Conservation (phyloP, 75 land plant species). For the Cupressus sempervirens region DNA sequence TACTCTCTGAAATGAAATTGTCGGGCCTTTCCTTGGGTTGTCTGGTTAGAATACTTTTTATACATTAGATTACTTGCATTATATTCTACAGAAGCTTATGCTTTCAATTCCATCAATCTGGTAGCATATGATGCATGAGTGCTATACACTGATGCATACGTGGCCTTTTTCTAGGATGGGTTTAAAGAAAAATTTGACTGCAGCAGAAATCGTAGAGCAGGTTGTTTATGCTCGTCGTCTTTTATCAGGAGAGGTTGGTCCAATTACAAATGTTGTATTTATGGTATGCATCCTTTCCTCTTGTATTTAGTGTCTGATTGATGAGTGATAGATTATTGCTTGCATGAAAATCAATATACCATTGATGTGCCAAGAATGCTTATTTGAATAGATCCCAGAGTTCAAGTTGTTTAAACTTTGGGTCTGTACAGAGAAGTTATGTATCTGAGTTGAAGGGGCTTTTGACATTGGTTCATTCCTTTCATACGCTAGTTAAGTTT, state of each 20-base stretch:
- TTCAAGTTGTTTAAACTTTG: too few relatives aligned
- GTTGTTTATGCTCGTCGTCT: slow-evolving; percentile 77
- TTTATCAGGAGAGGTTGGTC: slow-evolving; percentile 63
- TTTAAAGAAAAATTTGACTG: slow-evolving; percentile 57
- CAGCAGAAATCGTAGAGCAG: slow-evolving; percentile 95
- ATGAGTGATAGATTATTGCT: not conserved
- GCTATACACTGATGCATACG: not conserved
- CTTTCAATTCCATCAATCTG: not conserved
- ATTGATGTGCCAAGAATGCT: not conserved
- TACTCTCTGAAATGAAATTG: slow-evolving; percentile 7
- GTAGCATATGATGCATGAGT: slow-evolving; percentile 1
- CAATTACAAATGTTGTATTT: slow-evolving; percentile 82
- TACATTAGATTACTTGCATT: not conserved
- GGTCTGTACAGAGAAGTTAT: not conserved
- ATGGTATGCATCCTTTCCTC: slow-evolving; percentile 51
- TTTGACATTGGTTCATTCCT: too few relatives aligned
- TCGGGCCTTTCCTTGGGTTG: not conserved
- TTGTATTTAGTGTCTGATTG: not conserved
- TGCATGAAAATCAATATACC: not conserved
- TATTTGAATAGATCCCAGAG: not conserved
- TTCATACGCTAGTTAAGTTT: too few relatives aligned
- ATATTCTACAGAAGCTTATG: not conserved
- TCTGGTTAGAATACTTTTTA: not conserved
- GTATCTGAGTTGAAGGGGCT: not conserved
- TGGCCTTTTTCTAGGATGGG: slow-evolving; percentile 69